Conservation (phyloP, 78 protist species). For the Planoprotostelium fungivorum region DNA sequence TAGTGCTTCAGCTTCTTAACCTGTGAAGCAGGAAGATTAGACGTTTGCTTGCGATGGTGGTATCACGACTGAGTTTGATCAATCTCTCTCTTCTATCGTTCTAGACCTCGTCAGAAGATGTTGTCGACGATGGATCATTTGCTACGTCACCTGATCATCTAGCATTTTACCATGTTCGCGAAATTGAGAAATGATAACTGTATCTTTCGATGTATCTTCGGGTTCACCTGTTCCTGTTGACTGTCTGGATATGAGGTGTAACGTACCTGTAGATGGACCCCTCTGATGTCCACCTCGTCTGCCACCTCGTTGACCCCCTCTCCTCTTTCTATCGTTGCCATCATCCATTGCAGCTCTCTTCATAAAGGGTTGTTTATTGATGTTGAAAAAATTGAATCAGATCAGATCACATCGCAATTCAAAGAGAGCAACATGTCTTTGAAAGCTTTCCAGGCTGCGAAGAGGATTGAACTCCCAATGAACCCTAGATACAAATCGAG, state of each 20-base stretch:
- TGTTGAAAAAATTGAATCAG: neutral
- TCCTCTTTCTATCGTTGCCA: neutral
- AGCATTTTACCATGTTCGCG: neutral
- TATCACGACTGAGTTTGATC: neutral
- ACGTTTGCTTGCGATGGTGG: neutral
- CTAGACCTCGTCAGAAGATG: too few relatives aligned
- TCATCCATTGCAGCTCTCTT: neutral
- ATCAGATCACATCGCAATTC: conserved; percentile 1
- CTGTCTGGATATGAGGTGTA: neutral
- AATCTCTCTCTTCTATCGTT: neutral
- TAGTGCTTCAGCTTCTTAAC: neutral
- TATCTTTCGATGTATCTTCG: neutral
- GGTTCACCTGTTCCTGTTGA: too few relatives aligned
- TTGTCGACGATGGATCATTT: neutral
- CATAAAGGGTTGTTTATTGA: neutral
- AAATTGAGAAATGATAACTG: neutral
- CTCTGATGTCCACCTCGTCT: neutral
- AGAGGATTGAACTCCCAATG: neutral
- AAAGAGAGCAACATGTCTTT: neutral
- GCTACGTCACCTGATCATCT: neutral
- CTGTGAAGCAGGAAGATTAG: neutral
- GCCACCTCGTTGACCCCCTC: neutral
- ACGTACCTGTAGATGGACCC: neutral
- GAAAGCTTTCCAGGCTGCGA: neutral
- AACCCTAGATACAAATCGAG: neutral